phyloP scores from a whole-genome alignment of 176 grass and related monocot species.

The Bromus sterilis region DNA sequence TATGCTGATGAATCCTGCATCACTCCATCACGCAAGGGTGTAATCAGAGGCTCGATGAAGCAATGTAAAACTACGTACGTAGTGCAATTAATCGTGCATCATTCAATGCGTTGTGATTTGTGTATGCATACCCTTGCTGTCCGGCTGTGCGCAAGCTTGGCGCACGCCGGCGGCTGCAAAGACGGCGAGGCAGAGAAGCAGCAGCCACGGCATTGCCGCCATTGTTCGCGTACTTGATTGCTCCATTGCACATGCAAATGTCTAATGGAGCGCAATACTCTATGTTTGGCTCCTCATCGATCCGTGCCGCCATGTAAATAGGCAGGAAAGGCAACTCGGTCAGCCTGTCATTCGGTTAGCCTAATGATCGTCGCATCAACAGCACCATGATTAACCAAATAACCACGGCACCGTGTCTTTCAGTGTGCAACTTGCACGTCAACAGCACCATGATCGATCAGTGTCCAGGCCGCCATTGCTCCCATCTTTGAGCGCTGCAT shows the following conservation, averaged over 20 bases:
- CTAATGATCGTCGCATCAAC: too few relatives aligned
- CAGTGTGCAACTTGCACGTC: too few relatives aligned
- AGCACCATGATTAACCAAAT: too few relatives aligned
- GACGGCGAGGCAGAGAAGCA: background rate
- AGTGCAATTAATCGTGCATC: background rate
- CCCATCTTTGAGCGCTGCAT: too few relatives aligned
- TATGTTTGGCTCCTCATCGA: too few relatives aligned
- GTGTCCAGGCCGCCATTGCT: too few relatives aligned
- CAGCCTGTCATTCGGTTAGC: too few relatives aligned
- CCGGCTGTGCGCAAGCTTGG: conserved; percentile 22
- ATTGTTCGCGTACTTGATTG: background rate
- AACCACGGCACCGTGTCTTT: too few relatives aligned
- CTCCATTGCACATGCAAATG: background rate
- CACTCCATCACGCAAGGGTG: background rate
- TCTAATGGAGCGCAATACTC: background rate
- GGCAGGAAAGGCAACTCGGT: too few relatives aligned
- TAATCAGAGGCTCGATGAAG: background rate
- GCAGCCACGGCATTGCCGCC: background rate
- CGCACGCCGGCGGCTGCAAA: background rate
- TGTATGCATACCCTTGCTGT: conserved; percentile 22
- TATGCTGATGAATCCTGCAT: conserved; percentile 48
- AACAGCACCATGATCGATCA: too few relatives aligned
- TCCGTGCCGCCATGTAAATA: too few relatives aligned
- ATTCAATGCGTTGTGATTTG: background rate
- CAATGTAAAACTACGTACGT: background rate